Conservation (phyloP, 169 alveolate genomes). For the Cryptosporidium ubiquitum region DNA sequence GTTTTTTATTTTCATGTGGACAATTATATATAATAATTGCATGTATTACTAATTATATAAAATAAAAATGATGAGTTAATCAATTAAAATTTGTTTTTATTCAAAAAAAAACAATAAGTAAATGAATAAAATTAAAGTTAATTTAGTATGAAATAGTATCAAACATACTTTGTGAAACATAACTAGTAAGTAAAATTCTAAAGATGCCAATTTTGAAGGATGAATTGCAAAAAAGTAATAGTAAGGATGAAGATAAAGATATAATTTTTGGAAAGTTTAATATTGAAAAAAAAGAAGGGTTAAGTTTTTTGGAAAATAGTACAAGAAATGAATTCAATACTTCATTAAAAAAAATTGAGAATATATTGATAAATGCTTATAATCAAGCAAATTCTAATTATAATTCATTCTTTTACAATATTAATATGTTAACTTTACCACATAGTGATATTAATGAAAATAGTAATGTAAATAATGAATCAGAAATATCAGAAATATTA, state of each 20-base stretch:
- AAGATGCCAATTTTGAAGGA: slow-evolving; percentile 32
- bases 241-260: background rate
- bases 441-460: background rate
- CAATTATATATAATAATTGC: background rate
- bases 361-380: slow-evolving; percentile 23
- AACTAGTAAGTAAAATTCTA: background rate
- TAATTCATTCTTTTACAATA: slow-evolving; percentile 24
- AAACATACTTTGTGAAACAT: background rate
- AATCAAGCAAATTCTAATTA: slow-evolving; percentile 18
- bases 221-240: background rate
- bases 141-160: background rate
- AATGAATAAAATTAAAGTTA: background rate
- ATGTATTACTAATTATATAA: background rate
- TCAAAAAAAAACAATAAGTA: background rate
- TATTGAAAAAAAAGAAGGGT: background rate
- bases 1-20: slow-evolving; percentile 14
- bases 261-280: background rate
- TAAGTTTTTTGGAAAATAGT: slow-evolving; percentile 12
- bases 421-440: slow-evolving; percentile 22
- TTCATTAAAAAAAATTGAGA: slow-evolving; percentile 39
- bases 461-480: background rate
- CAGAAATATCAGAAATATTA: background rate
- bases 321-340: slow-evolving; percentile 4
- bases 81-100: too few species aligned
- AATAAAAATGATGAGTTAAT: background rate